Conservation (phyloP, 805 yeast species). For the Teunomyces lycoperdinae region DNA sequence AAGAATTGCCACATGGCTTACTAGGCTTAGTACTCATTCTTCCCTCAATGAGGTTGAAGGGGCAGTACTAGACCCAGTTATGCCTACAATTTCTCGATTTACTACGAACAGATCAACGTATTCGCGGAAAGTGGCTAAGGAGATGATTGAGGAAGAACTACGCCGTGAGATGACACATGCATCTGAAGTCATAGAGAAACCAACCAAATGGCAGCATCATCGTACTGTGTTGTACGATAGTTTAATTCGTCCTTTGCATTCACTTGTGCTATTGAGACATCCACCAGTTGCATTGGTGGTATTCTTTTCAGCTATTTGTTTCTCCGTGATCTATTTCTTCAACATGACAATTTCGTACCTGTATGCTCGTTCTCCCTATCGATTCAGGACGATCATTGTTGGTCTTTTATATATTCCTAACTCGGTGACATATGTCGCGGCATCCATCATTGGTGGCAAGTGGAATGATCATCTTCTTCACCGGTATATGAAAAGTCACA, state of each 20-base stretch:
- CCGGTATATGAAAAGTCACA: slow-evolving; percentile 49
- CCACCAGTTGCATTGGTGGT: slow-evolving; percentile 75
- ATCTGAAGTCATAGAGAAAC: slow-evolving; percentile 14
- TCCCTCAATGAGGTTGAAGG: slow-evolving; percentile 22
- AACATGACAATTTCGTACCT: slow-evolving; percentile 69
- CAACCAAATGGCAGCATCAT: slow-evolving; percentile 18
- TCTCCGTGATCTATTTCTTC: slow-evolving; percentile 66
- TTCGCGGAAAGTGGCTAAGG: slow-evolving; percentile 25
- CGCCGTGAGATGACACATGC: slow-evolving; percentile 8
- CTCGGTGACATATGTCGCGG: slow-evolving; percentile 70
- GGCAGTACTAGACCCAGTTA: slow-evolving; percentile 36
- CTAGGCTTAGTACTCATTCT: slow-evolving; percentile 17
- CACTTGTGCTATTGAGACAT: slow-evolving; percentile 57
- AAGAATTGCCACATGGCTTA: slow-evolving; percentile 32
- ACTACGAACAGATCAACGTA: slow-evolving; percentile 32
- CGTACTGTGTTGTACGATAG: slow-evolving; percentile 42
- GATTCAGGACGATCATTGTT: slow-evolving; percentile 59
- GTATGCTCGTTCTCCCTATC: slow-evolving; percentile 65
- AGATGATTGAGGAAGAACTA: slow-evolving; percentile 21
- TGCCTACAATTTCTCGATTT: slow-evolving; percentile 37
- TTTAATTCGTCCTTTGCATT: slow-evolving; percentile 56
- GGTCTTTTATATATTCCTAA: slow-evolving; percentile 84
- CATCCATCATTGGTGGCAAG: slow-evolving; percentile 76
- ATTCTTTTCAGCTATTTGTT: slow-evolving; percentile 65
- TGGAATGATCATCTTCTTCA: slow-evolving; percentile 68